phyloP scores from a whole-genome alignment of 1,284 basidiomycete species.

The Ganoderma boninense region DNA sequence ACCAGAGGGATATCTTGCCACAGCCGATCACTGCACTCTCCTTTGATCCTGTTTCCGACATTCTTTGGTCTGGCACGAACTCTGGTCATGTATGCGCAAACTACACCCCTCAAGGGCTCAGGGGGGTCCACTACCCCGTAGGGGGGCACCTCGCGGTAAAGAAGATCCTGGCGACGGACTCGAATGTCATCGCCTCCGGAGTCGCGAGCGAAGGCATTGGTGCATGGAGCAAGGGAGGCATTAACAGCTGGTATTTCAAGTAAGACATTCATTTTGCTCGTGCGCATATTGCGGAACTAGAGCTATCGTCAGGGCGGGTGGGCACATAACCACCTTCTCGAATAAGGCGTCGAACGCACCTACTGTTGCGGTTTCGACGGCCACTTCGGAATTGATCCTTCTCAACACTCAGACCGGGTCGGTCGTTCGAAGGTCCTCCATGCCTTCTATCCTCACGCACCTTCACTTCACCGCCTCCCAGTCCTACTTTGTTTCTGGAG shows the following conservation, averaged over 20 bases:
- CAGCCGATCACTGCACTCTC: slow-evolving; percentile 77
- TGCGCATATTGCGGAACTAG: slow-evolving; percentile 2
- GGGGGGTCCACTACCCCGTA: slow-evolving; percentile 83
- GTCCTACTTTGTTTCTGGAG: slow-evolving; percentile 77
- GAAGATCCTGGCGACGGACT: slow-evolving; percentile 79
- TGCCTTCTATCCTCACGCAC: slow-evolving; percentile 68
- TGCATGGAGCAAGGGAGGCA: slow-evolving; percentile 82
- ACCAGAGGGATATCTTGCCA: slow-evolving; percentile 49
- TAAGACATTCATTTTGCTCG: slow-evolving; percentile 43
- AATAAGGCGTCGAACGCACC: slow-evolving; percentile 58
- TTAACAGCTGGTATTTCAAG: slow-evolving; percentile 82
- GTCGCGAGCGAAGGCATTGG: slow-evolving; percentile 69
- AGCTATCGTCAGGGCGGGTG: slow-evolving; percentile 22
- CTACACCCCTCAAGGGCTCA: slow-evolving; percentile 70
- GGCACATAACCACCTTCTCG: slow-evolving; percentile 66
- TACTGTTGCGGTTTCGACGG: slow-evolving; percentile 71
- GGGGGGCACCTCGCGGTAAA: slow-evolving; percentile 71
- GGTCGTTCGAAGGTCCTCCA: slow-evolving; percentile 65
- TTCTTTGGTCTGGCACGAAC: slow-evolving; percentile 87
- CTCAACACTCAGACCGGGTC: slow-evolving; percentile 82
- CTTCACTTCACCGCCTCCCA: slow-evolving; percentile 64
- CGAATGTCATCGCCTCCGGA: slow-evolving; percentile 73
- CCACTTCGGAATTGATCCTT: slow-evolving; percentile 70
- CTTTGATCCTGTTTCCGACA: slow-evolving; percentile 92
- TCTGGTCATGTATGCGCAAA: slow-evolving; percentile 80